phyloP scores from a whole-genome alignment of 306 rosid species.

The Purshia tridentata region DNA sequence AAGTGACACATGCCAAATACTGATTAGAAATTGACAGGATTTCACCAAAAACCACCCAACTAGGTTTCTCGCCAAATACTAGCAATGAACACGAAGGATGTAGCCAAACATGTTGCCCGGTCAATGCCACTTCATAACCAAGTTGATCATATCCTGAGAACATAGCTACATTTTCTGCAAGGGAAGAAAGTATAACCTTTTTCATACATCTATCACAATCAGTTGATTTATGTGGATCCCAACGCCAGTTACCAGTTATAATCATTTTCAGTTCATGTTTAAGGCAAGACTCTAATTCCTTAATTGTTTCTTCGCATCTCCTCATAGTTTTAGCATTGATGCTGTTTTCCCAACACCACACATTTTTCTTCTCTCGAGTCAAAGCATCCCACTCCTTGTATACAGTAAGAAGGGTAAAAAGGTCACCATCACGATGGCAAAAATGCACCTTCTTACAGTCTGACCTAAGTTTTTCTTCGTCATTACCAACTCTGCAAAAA shows the following conservation, averaged over 20 bases:
- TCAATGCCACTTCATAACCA: conserved; percentile 88
- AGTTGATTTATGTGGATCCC: conserved; percentile 59
- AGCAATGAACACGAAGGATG: conserved; percentile 93
- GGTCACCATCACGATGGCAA: conserved; percentile 91
- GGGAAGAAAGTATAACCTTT: conserved; percentile 74
- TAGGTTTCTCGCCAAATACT: conserved; percentile 75
- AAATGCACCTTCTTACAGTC: conserved; percentile 83
- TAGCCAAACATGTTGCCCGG: conserved; percentile 68
- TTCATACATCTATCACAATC: conserved; percentile 52
- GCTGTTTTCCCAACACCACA: conserved; percentile 95
- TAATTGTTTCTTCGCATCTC: conserved; percentile 78
- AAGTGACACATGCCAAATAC: conserved; percentile 76
- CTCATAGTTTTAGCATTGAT: conserved; percentile 91
- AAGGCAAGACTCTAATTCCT: conserved; percentile 75
- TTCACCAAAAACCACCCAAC: conserved; percentile 91
- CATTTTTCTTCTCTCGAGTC: conserved; percentile 50
- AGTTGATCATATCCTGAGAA: conserved; percentile 70
- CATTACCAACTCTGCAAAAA: conserved; percentile 86
- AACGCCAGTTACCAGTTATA: conserved; percentile 64
- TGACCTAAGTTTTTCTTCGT: conserved; percentile 70
- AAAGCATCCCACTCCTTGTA: conserved; percentile 77
- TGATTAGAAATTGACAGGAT: conserved; percentile 61
- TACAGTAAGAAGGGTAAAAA: conserved; percentile 87
- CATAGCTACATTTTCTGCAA: conserved; percentile 90
- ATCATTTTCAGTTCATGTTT: conserved; percentile 55